Conservation (phyloP, 1,139 yeast genomes). For the Geotrichum klebahnii region DNA sequence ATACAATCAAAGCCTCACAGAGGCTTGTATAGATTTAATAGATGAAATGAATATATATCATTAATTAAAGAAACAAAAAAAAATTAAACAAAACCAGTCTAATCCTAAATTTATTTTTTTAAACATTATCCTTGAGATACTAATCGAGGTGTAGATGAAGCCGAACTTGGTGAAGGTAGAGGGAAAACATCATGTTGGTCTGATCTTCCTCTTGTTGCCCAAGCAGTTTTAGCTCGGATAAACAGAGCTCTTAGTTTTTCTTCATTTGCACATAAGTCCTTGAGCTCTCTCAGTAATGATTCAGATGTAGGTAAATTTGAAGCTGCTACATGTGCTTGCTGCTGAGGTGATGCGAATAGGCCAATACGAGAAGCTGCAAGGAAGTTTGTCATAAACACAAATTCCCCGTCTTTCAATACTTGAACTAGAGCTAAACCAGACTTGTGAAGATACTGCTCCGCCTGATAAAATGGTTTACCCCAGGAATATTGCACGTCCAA, state of each 20-base stretch:
- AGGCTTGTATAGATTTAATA: conserved; percentile 45
- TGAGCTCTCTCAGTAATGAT: conserved; percentile 5
- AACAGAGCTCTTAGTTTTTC: conserved; percentile 51
- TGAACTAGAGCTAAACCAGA: conserved; percentile 91
- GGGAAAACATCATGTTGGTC: conserved; percentile 14
- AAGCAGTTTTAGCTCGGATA: conserved; percentile 43
- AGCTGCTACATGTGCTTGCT: conserved; percentile 2
- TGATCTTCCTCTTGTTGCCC: conserved; percentile 20
- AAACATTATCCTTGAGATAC: conserved; percentile 4
- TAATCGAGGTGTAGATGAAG: conserved; percentile 17
- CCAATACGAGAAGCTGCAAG: conserved; percentile 36
- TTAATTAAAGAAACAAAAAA: background rate
- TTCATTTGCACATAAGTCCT: conserved; percentile 51
- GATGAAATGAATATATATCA: background rate
- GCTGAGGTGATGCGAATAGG: background rate
- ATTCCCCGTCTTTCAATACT: conserved; percentile 71
- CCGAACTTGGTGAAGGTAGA: conserved; percentile 14
- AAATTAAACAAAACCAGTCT: background rate
- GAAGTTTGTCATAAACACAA: conserved; percentile 51
- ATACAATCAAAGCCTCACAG: conserved; percentile 84
- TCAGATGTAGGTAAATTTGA: conserved; percentile 1
- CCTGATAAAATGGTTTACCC: conserved; percentile 81
- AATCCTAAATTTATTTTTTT: background rate
- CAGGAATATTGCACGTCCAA: conserved; percentile 70
- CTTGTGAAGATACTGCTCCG: conserved; percentile 82